Evolutionary conservation across 768 basidiomycete species (phyloP), one percentile per base, ranked within the genome.

Genomic region (Trametes coccinea): DNA sequence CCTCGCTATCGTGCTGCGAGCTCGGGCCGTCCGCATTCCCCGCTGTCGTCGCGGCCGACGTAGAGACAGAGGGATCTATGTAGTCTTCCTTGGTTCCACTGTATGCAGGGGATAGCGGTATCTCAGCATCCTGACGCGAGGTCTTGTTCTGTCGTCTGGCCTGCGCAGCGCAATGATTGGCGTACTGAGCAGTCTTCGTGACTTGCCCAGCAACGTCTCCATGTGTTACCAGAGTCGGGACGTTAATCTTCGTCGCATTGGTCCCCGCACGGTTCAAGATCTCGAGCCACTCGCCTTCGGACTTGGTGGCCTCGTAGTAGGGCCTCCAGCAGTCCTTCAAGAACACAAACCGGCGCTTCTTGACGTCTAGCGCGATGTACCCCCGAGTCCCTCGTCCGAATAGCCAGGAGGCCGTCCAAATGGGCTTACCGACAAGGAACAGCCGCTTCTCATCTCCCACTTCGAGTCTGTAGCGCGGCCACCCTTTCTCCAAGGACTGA

Each of bases 321-420:
- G 22, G 41, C 0, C 61, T 48, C 61, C 61, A 62, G 31, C 49
- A 22, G 27, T 62, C 61, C 34, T 62, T 62, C 22, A 62, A 33
- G 45, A 45, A 56, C 6, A 31, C 22, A 39, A 30, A 48, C 2
- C 44, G 14, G 34, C 34, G 34, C 34, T 11, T 37, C 11, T 37
- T 37, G 6, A 37, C 34, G 11, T 37, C 34, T 5, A 37, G 34
- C 34, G 34, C 34, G 34, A 37, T 11, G 34, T 37, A 37, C 34
- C 34, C 34, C 34, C 34, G 34, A 11, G 34, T 37, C 34, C 34
- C 34, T 5, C 34, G 34, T 6, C 34, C 34, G 34, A 37, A 37
- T 11, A 37, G 34, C 34, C 34, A 37, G 34, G 34, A 37, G 11
- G 34, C 5, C 5, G 34, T 37, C 34, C 34, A 37, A 11, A 37